These are phyloP conservation scores for Wickerhamomyces subpelliculosus DNA, from an alignment of 805 yeast species.

Conservation along the genomic window DNA sequence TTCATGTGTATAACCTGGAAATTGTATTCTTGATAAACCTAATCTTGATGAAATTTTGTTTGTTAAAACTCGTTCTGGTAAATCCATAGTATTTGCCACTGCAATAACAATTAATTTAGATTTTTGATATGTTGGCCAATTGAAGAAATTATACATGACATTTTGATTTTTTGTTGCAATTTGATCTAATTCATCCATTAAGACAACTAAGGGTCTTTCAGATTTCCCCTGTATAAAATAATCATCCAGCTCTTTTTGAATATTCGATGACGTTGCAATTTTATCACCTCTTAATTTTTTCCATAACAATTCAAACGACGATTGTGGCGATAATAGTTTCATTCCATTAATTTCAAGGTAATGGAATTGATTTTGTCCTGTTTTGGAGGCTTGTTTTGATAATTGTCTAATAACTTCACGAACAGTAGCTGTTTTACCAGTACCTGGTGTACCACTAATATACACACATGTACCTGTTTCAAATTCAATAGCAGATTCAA, in stretches of 20 bases:
- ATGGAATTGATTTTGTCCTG: slow-evolving; percentile 45
- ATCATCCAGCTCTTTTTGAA: slow-evolving; percentile 47
- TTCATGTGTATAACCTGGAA: slow-evolving; percentile 78
- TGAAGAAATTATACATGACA: slow-evolving; percentile 91
- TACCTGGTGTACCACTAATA: slow-evolving; percentile 96
- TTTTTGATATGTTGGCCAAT: slow-evolving; percentile 86
- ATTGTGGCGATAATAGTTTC: slow-evolving; percentile 70
- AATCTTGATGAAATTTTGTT: slow-evolving; percentile 88
- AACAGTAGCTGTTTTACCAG: slow-evolving; percentile 93
- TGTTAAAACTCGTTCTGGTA: slow-evolving; percentile 82
- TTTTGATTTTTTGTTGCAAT: slow-evolving; percentile 74
- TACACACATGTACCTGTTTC: slow-evolving; percentile 79
- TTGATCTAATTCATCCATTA: slow-evolving; percentile 92
- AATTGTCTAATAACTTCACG: slow-evolving; percentile 77
- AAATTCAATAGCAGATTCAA: slow-evolving; percentile 66
- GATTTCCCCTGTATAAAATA: slow-evolving; percentile 40
- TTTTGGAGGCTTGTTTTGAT: slow-evolving; percentile 31
- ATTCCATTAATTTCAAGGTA: slow-evolving; percentile 88
- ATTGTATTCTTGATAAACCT: slow-evolving; percentile 81
- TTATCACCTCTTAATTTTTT: slow-evolving; percentile 56
- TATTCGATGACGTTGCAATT: slow-evolving; percentile 55
- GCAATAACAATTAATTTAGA: slow-evolving; percentile 86
- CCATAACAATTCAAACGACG: slow-evolving; percentile 82
- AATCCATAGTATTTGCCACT: slow-evolving; percentile 95
- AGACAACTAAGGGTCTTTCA: slow-evolving; percentile 45